A percentile compares a stretch with the other conserved stretches of the same genome.
Evolutionary conservation across 2,329 filamentous ascomycete genomes (phyloP).

Genomic region (Fusarium kyushuense): DNA sequence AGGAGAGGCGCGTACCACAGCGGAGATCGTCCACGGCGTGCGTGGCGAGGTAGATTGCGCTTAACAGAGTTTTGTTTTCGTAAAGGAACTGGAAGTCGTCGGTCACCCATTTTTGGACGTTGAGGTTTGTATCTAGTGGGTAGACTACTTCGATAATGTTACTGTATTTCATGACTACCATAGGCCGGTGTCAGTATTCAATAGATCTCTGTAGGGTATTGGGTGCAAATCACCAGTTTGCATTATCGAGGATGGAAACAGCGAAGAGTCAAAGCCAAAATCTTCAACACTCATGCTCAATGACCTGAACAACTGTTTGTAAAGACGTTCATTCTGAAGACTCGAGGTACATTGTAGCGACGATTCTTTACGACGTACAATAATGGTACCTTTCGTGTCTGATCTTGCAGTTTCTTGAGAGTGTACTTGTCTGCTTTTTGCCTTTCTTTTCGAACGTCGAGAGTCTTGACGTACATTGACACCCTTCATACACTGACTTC

Average conservation of each 20-base stretch:
- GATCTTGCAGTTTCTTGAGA: accelerated
- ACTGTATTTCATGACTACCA: not conserved
- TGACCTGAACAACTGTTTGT: not conserved
- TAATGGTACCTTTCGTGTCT: accelerated
- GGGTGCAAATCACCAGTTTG: not conserved
- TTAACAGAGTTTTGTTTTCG: not conserved
- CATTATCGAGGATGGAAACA: not conserved
- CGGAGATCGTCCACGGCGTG: not conserved
- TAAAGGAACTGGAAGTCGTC: not conserved
- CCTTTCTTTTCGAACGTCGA: conserved; percentile 5
- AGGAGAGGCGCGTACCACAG: not conserved
- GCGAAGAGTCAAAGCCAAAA: not conserved
- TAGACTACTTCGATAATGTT: not conserved
- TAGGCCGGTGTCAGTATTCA: accelerated
- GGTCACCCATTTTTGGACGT: not conserved
- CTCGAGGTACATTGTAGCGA: no score
- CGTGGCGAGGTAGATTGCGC: not conserved
- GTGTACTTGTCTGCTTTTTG: not conserved
- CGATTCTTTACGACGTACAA: not conserved
- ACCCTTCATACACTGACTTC: conserved; percentile 16
- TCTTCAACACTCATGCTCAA: not conserved
- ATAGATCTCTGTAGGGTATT: accelerated
- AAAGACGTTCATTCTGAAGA: no score
- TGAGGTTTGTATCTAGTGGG: not conserved
- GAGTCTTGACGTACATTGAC: conserved; percentile 13